phyloP scores from a whole-genome alignment of 1,139 yeast genomes.

The Yamadazyma pseudoaaseri region DNA sequence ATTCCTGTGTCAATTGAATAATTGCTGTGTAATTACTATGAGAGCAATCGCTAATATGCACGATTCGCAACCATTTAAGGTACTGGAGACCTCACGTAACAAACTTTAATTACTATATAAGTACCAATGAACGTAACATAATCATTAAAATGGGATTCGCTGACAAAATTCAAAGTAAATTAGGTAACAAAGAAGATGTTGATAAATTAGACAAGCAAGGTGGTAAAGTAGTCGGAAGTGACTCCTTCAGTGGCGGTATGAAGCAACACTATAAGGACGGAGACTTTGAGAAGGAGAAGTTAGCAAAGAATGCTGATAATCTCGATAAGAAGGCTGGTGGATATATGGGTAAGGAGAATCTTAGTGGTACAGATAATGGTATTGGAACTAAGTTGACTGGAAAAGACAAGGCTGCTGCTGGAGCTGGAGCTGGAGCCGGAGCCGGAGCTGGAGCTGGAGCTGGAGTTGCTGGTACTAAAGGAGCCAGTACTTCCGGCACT shows the following conservation, averaged over 20 bases:
- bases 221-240: conserved; percentile 26
- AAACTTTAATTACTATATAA: background rate
- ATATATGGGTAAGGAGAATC: conserved; percentile 26
- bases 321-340: conserved; percentile 29
- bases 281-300: conserved; percentile 26
- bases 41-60: conserved; percentile 6
- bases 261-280: conserved; percentile 30
- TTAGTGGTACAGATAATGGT: conserved; percentile 31
- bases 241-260: conserved; percentile 22
- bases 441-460: conserved; percentile 11
- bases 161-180: conserved; percentile 31
- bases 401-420: no score
- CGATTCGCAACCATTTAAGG: conserved; percentile 9
- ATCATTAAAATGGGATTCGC: conserved; percentile 31
- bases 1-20: conserved; percentile 27
- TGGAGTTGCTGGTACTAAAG: conserved; percentile 8
- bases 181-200: conserved; percentile 24
- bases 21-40: conserved; percentile 1
- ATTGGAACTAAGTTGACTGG: conserved; percentile 24
- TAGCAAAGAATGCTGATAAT: conserved; percentile 26
- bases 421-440: conserved; percentile 15
- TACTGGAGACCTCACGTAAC: no score
- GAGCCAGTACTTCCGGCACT: conserved; percentile 4
- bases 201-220: conserved; percentile 35
- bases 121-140: background rate